Evolutionary conservation across 805 yeast genomes (phyloP).

Genomic region (Pachysolen tannophilus): DNA sequence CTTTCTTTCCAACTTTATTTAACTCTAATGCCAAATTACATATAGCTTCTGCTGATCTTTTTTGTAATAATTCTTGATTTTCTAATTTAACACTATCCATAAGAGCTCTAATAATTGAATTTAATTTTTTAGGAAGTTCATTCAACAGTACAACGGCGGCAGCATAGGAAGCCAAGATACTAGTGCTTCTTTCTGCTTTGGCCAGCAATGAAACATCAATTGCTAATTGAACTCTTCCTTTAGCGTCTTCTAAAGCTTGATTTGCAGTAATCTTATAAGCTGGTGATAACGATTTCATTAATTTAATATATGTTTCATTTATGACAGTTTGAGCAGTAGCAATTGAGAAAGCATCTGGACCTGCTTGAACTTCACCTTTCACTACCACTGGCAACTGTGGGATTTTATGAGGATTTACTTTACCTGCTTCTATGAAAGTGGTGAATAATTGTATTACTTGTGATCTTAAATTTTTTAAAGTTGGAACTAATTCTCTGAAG

Average conservation of each 20-base stretch:
- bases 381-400: constrained; percentile 86
- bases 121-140: constrained; percentile 78
- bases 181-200: constrained; percentile 38
- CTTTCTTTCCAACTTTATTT: constrained; percentile 45
- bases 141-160: constrained; percentile 58
- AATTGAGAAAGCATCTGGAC: constrained; percentile 84
- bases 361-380: constrained; percentile 91
- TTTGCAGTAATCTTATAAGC: constrained; percentile 63
- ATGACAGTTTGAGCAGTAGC: constrained; percentile 67
- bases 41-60: constrained; percentile 61
- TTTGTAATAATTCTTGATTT: constrained; percentile 56
- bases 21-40: constrained; percentile 57
- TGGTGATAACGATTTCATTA: constrained; percentile 55
- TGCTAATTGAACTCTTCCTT: constrained; percentile 55
- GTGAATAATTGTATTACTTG: constrained; percentile 79
- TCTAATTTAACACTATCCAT: constrained; percentile 91
- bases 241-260: constrained; percentile 72
- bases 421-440: constrained; percentile 71
- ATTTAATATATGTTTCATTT: constrained; percentile 55
- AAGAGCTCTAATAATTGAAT: constrained; percentile 78
- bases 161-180: constrained; percentile 70
- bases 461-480: constrained; percentile 74
- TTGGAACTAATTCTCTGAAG: constrained; percentile 81
- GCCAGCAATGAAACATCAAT: constrained; percentile 60
- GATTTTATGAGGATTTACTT: constrained; percentile 56